Evolutionary conservation across 1,284 basidiomycete species (phyloP), one percentile per base, ranked within the genome.

Genomic region (Apiotrichum veenhuisii): DNA sequence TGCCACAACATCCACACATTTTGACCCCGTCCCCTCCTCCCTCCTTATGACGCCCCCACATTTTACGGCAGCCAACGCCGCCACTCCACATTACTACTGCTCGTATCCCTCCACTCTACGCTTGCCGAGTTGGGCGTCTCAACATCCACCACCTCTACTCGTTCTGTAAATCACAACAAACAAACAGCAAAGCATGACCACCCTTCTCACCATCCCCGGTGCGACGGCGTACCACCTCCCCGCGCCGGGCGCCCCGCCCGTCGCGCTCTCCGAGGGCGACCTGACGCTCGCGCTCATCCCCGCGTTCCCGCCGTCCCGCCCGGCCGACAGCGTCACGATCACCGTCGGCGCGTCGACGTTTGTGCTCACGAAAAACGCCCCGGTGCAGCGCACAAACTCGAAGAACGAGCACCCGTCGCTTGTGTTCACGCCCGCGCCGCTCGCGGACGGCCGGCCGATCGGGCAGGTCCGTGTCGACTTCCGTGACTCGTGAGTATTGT

Each of bases 381-480:
- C 74, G 2, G 58, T 77, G n/a, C 68, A 70, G 55, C 68, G 67
- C 43, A 65, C 70, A 20, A 63, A 69, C 46, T 62, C 69, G 17
- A 72, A 69, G 49, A 58, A 65, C 33, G 68, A 75, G 54, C 75
- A 76, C 54, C 56, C 76, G 0, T 63, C 55, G 22, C 74, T 74
- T 55, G 53, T 70, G 46, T 76, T 77, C 64, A 65, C 64, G 15
- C 76, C 76, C n/a, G 61, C 66, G 2, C 64, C 70, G 11, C 66
- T 70, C 2, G 70, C 67, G 33, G 68, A 69, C 1, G 68, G 68
- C 26, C 63, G 58, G 34, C 43, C 63, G 20, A 62, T 76, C 25
- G 76, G 76, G 2, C 71, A 72, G 48, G 75, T 77, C 40, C 67
- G 69, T 56, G 68, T 77, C 55, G 58, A 63, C 33, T 58, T 76